A percentile compares a stretch with the other conserved stretches of the same genome.
These are phyloP conservation scores for Arctostaphylos glauca DNA, from an alignment of 148 eudicot genomes.

Conservation along the genomic window DNA sequence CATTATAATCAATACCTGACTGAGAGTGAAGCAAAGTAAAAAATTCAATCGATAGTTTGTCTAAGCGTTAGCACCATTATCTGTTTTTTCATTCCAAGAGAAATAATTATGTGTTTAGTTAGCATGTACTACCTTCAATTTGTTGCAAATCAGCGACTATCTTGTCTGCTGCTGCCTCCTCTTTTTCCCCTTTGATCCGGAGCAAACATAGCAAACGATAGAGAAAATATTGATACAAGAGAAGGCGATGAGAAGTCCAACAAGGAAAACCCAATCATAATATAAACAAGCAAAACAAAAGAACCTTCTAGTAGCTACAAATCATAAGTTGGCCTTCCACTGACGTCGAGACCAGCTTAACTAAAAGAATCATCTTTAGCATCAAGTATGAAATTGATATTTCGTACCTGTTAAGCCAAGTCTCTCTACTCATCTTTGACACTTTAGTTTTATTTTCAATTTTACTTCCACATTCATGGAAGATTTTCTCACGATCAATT, in stretches of 20 bases:
- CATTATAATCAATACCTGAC: not conserved
- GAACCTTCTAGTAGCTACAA: not conserved
- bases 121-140: conserved; percentile 6
- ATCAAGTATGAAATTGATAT: not conserved
- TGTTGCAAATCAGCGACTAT: not conserved
- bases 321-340: not conserved
- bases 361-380: not conserved
- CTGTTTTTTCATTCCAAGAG: not conserved
- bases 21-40: not conserved
- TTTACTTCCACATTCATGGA: too few relatives aligned
- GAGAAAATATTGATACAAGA: not conserved
- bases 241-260: not conserved
- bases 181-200: too few relatives aligned
- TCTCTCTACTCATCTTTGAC: not conserved
- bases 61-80: not conserved
- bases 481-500: not conserved
- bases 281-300: not conserved
- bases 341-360: not conserved
- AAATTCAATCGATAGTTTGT: not conserved
- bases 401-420: not conserved
- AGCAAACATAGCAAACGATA: not conserved
- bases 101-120: not conserved
- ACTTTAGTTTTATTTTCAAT: too few relatives aligned
- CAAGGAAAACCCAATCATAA: not conserved
- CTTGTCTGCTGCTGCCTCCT: not conserved